These are phyloP conservation scores for Metschnikowia orientalis DNA, from an alignment of 805 yeast genomes.

Conservation along the genomic window DNA sequence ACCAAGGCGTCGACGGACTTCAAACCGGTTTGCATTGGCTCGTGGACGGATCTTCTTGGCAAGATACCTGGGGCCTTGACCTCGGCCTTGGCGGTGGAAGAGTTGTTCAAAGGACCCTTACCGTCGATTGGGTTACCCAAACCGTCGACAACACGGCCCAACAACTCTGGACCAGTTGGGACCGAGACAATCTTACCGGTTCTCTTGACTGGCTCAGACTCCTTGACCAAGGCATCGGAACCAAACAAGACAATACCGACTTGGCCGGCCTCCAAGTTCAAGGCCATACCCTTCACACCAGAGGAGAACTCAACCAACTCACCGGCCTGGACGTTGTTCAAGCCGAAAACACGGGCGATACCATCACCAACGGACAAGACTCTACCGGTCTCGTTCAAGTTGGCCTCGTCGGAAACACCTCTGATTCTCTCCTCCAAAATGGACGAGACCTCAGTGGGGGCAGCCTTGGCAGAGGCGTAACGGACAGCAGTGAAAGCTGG, in stretches of 20 bases:
- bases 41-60: conserved; percentile 97
- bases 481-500: conserved; percentile 68
- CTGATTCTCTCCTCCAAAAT: conserved; percentile 99
- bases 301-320: conserved; percentile 98
- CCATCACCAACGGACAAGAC: conserved; percentile 99
- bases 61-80: conserved; percentile 99
- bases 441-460: conserved; percentile 99
- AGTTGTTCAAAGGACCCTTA: conserved; percentile 94
- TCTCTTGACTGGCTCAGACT: conserved; percentile 99
- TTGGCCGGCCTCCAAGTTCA: conserved; percentile 99
- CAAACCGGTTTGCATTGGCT: conserved; percentile 99
- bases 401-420: conserved; percentile 96
- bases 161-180: conserved; percentile 95
- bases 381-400: conserved; percentile 99
- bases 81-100: conserved; percentile 89
- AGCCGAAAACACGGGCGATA: conserved; percentile 99
- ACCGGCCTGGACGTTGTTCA: conserved; percentile 99
- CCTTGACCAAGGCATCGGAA: conserved; percentile 96
- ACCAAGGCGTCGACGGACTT: conserved; percentile 98
- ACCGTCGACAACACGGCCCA: conserved; percentile 99
- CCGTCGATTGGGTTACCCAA: conserved; percentile 99
- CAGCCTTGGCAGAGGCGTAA: conserved; percentile 94
- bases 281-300: conserved; percentile 99
- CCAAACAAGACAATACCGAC: conserved; percentile 99
- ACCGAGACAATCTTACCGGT: conserved; percentile 99